phyloP scores from a whole-genome alignment of 1,284 basidiomycete species.

The Tilletia indica region DNA sequence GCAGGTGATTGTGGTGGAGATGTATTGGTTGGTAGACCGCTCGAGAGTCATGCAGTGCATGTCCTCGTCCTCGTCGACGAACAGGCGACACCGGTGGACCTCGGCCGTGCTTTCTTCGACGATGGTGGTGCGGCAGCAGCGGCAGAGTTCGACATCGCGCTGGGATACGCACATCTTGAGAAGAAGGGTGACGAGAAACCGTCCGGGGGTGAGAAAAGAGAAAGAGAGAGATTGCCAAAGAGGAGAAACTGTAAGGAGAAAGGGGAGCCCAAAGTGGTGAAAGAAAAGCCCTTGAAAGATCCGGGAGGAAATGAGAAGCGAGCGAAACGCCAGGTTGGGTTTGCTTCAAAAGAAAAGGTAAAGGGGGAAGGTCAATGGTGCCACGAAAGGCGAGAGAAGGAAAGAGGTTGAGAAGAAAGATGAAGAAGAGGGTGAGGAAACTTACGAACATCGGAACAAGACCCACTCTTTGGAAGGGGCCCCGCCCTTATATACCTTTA shows the following conservation, averaged over 20 bases:
- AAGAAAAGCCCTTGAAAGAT: slow-evolving; percentile 1
- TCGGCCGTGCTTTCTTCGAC: slow-evolving; percentile 8
- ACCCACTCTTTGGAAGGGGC: too few relatives aligned
- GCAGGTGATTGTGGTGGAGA: background rate
- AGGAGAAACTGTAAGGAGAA: background rate
- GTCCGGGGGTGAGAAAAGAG: background rate
- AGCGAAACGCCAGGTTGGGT: background rate
- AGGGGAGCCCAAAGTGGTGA: background rate
- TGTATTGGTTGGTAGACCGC: background rate
- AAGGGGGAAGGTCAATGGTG: background rate
- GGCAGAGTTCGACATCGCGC: background rate
- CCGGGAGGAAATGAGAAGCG: slow-evolving; percentile 1
- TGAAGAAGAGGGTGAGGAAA: background rate
- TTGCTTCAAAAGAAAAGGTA: background rate
- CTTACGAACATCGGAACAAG: too few relatives aligned
- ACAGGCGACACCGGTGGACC: background rate
- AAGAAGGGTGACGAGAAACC: background rate
- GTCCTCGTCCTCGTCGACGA: background rate
- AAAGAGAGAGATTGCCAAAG: background rate
- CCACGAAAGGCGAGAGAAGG: background rate
- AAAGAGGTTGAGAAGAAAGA: background rate
- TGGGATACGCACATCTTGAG: slow-evolving; percentile 5
- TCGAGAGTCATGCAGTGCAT: slow-evolving; percentile 11
- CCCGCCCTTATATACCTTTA: too few relatives aligned
- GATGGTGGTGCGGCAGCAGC: background rate